Conservation (phyloP, 129 eudicot genomes). For the Chrysanthemum makinoi region DNA sequence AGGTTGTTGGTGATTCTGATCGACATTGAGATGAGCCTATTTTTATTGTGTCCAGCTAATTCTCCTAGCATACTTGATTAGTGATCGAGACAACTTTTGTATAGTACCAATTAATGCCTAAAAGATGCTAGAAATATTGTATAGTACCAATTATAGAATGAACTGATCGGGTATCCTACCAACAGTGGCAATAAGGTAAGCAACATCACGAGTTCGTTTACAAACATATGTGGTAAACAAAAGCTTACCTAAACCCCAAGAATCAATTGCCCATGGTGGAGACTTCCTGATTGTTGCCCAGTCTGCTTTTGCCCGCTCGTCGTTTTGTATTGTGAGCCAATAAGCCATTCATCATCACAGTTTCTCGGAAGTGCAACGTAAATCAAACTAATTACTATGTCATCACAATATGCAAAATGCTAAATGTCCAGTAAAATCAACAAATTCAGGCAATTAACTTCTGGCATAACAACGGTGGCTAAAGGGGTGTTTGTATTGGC, state of each 20-base stretch:
- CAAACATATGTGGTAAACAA: slow-evolving; percentile 9
- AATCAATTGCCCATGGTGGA: slow-evolving; percentile 96
- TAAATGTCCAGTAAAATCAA: too few relatives aligned
- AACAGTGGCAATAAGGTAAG: slow-evolving; percentile 6
- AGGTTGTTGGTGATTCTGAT: neutral
- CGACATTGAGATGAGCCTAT: neutral
- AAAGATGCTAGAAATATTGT: neutral
- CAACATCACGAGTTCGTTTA: neutral
- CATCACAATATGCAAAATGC: too few relatives aligned
- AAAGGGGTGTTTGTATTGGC: too few relatives aligned
- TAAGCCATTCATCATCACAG: slow-evolving; percentile 94
- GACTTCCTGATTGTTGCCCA: slow-evolving; percentile 85
- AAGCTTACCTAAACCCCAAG: slow-evolving; percentile 96
- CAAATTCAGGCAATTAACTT: too few relatives aligned
- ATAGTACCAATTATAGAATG: slow-evolving; percentile 1
- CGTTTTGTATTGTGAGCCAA: slow-evolving; percentile 94
- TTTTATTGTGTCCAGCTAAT: slow-evolving; percentile 2
- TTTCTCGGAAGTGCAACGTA: too few relatives aligned
- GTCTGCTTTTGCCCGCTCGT: slow-evolving; percentile 81
- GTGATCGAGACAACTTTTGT: neutral
- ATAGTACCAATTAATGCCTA: neutral
- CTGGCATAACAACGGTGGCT: too few relatives aligned
- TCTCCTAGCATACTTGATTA: slow-evolving; percentile 7
- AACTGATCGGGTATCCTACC: slow-evolving; percentile 5
- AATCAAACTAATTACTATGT: too few relatives aligned